Evolutionary conservation across 441 rosid species (phyloP).

Genomic region (Iberis amara): DNA sequence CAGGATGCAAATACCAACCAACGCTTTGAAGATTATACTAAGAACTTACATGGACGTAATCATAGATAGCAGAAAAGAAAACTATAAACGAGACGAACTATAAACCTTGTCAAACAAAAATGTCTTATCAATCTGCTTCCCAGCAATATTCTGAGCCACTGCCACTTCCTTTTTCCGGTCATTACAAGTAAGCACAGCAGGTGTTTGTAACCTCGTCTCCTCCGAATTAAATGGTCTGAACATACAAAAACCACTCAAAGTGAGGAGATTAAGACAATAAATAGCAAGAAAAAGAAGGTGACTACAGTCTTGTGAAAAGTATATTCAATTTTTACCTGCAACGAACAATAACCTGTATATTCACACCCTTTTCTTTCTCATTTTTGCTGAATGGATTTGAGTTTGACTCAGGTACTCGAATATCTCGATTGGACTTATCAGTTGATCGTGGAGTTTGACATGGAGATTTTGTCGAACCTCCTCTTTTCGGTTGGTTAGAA

Average conservation of each 20-base stretch:
- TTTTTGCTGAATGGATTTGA: constrained; percentile 55
- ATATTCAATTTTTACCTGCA: constrained; percentile 56
- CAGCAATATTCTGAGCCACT: constrained; percentile 78
- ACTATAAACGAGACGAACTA: not conserved
- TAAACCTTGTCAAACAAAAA: constrained; percentile 89
- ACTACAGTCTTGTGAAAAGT: not conserved
- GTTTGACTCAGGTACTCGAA: constrained; percentile 56
- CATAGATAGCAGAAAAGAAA: not conserved
- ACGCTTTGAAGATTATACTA: too few species aligned
- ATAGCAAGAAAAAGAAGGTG: constrained; percentile 7
- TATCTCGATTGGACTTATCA: constrained; percentile 78
- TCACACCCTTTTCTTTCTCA: constrained; percentile 92
- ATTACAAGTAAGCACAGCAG: constrained; percentile 78
- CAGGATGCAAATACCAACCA: not conserved
- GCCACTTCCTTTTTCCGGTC: constrained; percentile 83
- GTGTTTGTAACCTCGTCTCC: constrained; percentile 65
- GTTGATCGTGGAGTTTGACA: constrained; percentile 86
- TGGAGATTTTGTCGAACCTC: constrained; percentile 57
- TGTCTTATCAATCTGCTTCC: constrained; percentile 92
- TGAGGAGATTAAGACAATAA: constrained; percentile 3
- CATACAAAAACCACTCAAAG: constrained; percentile 1
- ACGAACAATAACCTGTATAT: constrained; percentile 91
- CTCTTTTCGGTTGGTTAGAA: constrained; percentile 54
- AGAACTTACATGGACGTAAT: too few species aligned
- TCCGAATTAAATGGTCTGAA: constrained; percentile 85